These are phyloP conservation scores for Oxalis stricta DNA, from an alignment of 441 rosid species.

Conservation along the genomic window DNA sequence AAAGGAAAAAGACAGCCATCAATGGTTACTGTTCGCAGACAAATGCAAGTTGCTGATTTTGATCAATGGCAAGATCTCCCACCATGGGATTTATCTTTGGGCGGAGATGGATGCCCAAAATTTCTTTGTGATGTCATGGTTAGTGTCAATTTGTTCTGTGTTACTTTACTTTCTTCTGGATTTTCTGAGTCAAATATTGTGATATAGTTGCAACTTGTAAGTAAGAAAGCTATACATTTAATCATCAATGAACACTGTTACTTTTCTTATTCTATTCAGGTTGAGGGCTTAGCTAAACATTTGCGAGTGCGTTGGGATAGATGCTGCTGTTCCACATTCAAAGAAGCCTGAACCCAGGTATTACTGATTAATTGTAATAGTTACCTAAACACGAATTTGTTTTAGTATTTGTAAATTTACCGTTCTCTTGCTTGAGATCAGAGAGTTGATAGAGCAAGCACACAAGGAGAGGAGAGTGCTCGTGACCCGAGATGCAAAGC, in stretches of 20 bases:
- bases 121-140: conserved; percentile 95
- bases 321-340: conserved; percentile 64
- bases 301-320: conserved; percentile 80
- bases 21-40: conserved; percentile 15
- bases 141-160: conserved; percentile 5
- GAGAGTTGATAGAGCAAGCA: conserved; percentile 77
- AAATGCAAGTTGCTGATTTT: conserved; percentile 19
- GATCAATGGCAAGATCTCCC: conserved; percentile 67
- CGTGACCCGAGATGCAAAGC: conserved; percentile 77
- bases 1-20: conserved; percentile 35
- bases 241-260: no score
- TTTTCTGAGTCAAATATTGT: not conserved
- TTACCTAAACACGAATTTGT: conserved; percentile 1
- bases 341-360: conserved; percentile 74
- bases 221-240: no score
- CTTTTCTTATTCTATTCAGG: conserved; percentile 38
- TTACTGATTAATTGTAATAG: not conserved
- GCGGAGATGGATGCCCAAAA: conserved; percentile 82
- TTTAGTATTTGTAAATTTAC: not conserved
- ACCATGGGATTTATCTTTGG: conserved; percentile 66
- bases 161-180: not conserved
- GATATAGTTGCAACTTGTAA: no score
- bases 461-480: conserved; percentile 61
- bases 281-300: conserved; percentile 94
- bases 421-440: conserved; percentile 14